A percentile compares a stretch with the other conserved stretches of the same genome.
Conservation (phyloP, 805 yeast genomes). For the Candida argentea region DNA sequence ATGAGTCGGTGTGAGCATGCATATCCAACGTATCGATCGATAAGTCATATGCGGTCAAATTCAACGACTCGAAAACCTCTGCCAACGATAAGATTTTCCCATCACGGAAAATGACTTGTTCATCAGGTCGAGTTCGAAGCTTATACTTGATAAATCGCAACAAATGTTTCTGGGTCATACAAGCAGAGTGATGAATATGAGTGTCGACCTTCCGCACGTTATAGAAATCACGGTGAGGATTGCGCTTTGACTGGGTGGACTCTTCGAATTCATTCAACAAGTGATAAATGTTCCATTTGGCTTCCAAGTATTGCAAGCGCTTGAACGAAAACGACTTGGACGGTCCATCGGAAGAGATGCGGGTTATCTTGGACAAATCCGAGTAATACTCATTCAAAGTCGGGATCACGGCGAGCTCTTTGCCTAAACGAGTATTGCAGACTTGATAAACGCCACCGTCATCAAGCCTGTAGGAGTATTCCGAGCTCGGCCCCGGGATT, state of each 20-base stretch:
- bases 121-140: slow-evolving; percentile 76
- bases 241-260: slow-evolving; percentile 76
- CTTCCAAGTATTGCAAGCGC: slow-evolving; percentile 87
- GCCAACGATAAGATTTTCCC: slow-evolving; percentile 74
- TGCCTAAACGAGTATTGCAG: slow-evolving; percentile 22
- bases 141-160: slow-evolving; percentile 91
- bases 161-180: slow-evolving; percentile 97
- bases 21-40: slow-evolving; percentile 95
- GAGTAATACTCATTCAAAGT: slow-evolving; percentile 73
- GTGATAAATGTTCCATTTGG: slow-evolving; percentile 89
- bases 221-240: slow-evolving; percentile 96
- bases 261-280: slow-evolving; percentile 89
- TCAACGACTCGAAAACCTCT: slow-evolving; percentile 87
- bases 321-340: slow-evolving; percentile 93
- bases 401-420: slow-evolving; percentile 55
- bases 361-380: slow-evolving; percentile 67
- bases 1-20: slow-evolving; percentile 98
- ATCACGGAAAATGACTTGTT: slow-evolving; percentile 89
- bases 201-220: slow-evolving; percentile 96
- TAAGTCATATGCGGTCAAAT: slow-evolving; percentile 86
- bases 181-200: slow-evolving; percentile 97
- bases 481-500: slow-evolving; percentile 41
- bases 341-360: slow-evolving; percentile 87
- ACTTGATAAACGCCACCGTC: slow-evolving; percentile 66
- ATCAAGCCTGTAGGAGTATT: slow-evolving; percentile 37